phyloP scores from a whole-genome alignment of 345 rosid genomes.

The Laguncularia racemosa region DNA sequence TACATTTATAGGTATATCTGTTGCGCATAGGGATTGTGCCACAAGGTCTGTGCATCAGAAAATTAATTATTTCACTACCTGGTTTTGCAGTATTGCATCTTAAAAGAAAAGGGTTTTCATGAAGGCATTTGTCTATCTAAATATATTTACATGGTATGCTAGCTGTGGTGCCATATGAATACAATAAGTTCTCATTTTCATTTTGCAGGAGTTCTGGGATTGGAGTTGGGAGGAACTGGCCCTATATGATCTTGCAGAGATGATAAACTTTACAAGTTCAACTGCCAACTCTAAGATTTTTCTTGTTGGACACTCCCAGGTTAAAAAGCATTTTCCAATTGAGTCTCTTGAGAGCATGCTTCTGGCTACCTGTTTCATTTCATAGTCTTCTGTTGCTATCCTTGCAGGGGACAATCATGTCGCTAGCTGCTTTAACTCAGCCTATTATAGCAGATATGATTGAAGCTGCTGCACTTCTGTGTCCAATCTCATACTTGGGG shows the following conservation, averaged over 20 bases:
- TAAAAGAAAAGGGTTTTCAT: too few relatives aligned
- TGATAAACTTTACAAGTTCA: constrained; percentile 45
- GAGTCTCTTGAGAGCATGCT: not conserved
- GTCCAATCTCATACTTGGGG: constrained; percentile 82
- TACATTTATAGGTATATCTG: too few relatives aligned
- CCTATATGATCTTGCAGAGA: constrained; percentile 61
- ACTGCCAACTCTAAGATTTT: constrained; percentile 55
- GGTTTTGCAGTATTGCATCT: too few relatives aligned
- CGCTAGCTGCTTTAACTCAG: constrained; percentile 82
- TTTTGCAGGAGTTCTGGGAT: constrained; percentile 80
- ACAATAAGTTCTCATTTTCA: constrained; percentile 5
- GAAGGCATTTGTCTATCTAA: too few relatives aligned
- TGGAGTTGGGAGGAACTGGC: constrained; percentile 99
- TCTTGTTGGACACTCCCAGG: constrained; percentile 97
- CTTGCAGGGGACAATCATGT: constrained; percentile 79
- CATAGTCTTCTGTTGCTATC: constrained; percentile 1
- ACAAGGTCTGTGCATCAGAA: too few relatives aligned
- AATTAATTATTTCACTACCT: too few relatives aligned
- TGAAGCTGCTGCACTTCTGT: constrained; percentile 88
- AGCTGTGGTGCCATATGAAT: too few relatives aligned
- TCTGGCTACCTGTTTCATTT: constrained; percentile 1
- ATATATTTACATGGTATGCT: too few relatives aligned
- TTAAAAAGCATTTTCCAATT: constrained; percentile 4
- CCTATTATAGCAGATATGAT: constrained; percentile 64
- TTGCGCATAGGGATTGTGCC: too few relatives aligned